Evolutionary conservation across 257 asterid genomes (phyloP), one percentile per base, ranked within the genome.

Genomic region (Jacaranda mimosifolia): DNA sequence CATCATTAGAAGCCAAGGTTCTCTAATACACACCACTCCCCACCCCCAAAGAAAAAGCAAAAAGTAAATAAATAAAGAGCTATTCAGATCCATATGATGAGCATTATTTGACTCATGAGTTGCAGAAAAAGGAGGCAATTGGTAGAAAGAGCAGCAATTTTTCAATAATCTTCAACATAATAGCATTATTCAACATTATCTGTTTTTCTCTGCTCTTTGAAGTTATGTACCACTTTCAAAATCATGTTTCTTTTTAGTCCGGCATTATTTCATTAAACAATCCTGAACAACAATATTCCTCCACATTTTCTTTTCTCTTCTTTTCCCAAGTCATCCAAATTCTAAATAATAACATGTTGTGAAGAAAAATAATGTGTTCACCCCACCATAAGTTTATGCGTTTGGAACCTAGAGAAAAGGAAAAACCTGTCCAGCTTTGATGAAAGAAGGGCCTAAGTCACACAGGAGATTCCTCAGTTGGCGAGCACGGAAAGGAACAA

Each of bases 401-500:
- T 26, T 26, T 26, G 43, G 69, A 77, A 67, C 46, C 45, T 63
- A 79, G 48, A 66, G 38, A 51, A 51, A 63, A 73, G 72, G 68
- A 55, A 70, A 76, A n/a, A 96, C 99, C 99, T 96, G 99, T 68
- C 99, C 99, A 83, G 98, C 98, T 88, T 96, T 96, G 86, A 96
- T 93, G 85, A 96, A 96, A 81, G 99, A 93, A 79, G 99, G 98
- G 62, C 99, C 99, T 87, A 96, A 77, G 83, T 96, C 96, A 81
- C 99, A 96, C 70, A 96, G 89, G 77, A 96, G 89, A 82, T 88
- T 89, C 85, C 99, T 89, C 81, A 96, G 88, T 85, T 96, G 99
- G 77, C 93, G 96, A 75, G 98, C 98, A 35, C 99, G 98, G 77
- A 91, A 93, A 65, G 99, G 97, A 83, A 96, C 99, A 80, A 96